phyloP scores from a whole-genome alignment of 1,139 yeast genomes.

The Pichia sp. region DNA sequence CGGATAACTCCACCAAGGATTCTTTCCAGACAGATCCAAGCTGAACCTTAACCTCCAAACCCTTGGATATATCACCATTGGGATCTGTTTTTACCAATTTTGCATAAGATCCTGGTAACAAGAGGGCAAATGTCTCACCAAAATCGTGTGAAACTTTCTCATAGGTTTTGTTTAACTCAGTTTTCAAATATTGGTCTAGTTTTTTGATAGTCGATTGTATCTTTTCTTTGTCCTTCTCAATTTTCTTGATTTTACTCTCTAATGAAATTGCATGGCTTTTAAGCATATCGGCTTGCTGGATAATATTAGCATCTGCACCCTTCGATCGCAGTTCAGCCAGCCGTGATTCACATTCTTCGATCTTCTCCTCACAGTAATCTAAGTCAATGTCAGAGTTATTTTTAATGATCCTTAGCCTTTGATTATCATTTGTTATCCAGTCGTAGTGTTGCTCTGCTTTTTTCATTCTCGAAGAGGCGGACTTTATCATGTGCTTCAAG shows the following conservation, averaged over 20 bases:
- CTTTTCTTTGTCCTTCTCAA: slow-evolving; percentile 85
- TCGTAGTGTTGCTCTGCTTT: slow-evolving; percentile 7
- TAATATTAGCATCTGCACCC: slow-evolving; percentile 76
- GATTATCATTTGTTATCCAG: slow-evolving; percentile 12
- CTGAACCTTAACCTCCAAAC: slow-evolving; percentile 86
- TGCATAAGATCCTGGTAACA: slow-evolving; percentile 87
- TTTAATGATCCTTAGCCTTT: slow-evolving; percentile 37
- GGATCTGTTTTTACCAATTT: slow-evolving; percentile 79
- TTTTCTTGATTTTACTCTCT: slow-evolving; percentile 76
- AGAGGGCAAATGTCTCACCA: slow-evolving; percentile 86
- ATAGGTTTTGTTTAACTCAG: slow-evolving; percentile 80
- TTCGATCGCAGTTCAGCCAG: slow-evolving; percentile 72
- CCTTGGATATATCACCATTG: slow-evolving; percentile 72
- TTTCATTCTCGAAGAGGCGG: slow-evolving; percentile 4
- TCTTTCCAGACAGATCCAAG: slow-evolving; percentile 95
- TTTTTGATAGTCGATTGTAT: slow-evolving; percentile 86
- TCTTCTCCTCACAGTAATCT: slow-evolving; percentile 56
- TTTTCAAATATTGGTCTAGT: slow-evolving; percentile 79
- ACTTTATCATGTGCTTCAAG: slow-evolving; percentile 6
- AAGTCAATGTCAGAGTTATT: slow-evolving; percentile 63
- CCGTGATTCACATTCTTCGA: slow-evolving; percentile 53
- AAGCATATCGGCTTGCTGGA: slow-evolving; percentile 91
- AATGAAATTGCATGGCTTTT: slow-evolving; percentile 82
- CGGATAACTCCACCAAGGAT: slow-evolving; percentile 89
- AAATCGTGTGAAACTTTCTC: slow-evolving; percentile 81